Percentiles rank a stretch among this genome's conserved stretches.
phyloP scores from a whole-genome alignment of 352 stramenopile species.

The Pythium brassicae region DNA sequence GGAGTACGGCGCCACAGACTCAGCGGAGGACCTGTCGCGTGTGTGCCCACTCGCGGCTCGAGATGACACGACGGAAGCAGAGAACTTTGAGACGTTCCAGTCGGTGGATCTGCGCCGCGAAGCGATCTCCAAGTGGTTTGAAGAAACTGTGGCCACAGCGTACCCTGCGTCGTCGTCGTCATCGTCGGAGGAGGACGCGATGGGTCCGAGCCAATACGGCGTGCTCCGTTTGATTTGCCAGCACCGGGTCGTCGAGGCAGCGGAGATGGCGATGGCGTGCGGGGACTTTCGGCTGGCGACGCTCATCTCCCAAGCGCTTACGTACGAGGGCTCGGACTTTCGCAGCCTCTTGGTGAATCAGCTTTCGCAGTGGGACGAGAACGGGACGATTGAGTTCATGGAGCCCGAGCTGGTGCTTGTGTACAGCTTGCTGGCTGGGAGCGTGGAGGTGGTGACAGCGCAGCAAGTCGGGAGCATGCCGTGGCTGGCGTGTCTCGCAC shows the following conservation, averaged over 20 bases:
- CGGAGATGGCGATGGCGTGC: conserved; percentile 52
- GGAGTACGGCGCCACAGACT: conserved; percentile 43
- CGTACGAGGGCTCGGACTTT: conserved; percentile 51
- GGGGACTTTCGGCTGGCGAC: conserved; percentile 64
- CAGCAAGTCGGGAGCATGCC: conserved; percentile 36
- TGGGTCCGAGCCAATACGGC: conserved; percentile 19
- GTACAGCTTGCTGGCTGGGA: conserved; percentile 63
- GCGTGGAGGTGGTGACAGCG: conserved; percentile 51
- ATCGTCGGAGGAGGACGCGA: neutral
- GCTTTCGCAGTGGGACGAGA: conserved; percentile 51
- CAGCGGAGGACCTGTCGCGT: conserved; percentile 15
- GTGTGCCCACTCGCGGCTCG: conserved; percentile 46
- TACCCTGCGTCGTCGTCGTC: too few species aligned
- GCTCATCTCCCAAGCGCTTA: conserved; percentile 52
- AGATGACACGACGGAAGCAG: conserved; percentile 54
- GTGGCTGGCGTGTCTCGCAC: conserved; percentile 56
- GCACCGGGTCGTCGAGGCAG: conserved; percentile 54
- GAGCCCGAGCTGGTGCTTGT: conserved; percentile 52
- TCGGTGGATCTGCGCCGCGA: conserved; percentile 66
- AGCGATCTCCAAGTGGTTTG: conserved; percentile 75
- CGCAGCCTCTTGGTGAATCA: conserved; percentile 45
- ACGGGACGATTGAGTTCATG: conserved; percentile 49
- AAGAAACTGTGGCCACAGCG: conserved; percentile 31
- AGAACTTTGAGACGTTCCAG: conserved; percentile 64
- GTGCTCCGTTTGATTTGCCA: conserved; percentile 45